Percentiles rank a stretch among this genome's conserved stretches.
phyloP scores from a whole-genome alignment of 2,329 filamentous ascomycete species.

The Pseudogymnoascus sp. region DNA sequence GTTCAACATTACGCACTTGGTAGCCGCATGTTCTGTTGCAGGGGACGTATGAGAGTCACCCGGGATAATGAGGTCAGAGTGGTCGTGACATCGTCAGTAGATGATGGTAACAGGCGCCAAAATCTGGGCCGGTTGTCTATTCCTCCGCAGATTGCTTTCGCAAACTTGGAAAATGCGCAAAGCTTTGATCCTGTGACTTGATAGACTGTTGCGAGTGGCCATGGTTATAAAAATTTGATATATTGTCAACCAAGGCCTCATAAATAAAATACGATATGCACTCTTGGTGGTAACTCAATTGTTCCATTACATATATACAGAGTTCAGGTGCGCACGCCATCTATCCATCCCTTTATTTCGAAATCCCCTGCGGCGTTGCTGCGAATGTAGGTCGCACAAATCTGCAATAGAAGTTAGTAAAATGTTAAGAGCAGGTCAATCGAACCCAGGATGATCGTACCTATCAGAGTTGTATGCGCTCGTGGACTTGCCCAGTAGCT shows the following conservation, averaged over 20 bases:
- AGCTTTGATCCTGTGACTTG: not conserved
- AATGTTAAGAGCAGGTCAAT: conserved; percentile 13
- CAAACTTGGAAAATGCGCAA: not conserved
- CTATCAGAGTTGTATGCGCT: conserved; percentile 84
- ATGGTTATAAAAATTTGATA: conserved; percentile 1
- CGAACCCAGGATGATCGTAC: conserved; percentile 42
- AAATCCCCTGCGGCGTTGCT: conserved; percentile 48
- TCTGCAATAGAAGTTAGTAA: conserved; percentile 35
- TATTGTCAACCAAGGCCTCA: conserved; percentile 7
- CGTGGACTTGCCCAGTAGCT: conserved; percentile 73
- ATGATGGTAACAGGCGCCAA: not conserved
- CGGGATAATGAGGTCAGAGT: not conserved
- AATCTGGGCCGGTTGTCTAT: not conserved
- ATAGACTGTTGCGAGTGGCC: not conserved
- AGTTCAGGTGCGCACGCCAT: not conserved
- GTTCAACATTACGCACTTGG: no score
- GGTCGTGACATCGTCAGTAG: not conserved
- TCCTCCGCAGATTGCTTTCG: not conserved
- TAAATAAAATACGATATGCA: not conserved
- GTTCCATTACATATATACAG: conserved; percentile 11
- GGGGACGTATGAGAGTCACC: no score
- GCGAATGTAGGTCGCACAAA: conserved; percentile 77
- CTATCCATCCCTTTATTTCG: conserved; percentile 2
- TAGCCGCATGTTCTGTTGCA: no score
- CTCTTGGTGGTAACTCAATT: conserved; percentile 3